phyloP scores from a whole-genome alignment of 1,139 yeast genomes.

The Martiniozyma asiatica region DNA sequence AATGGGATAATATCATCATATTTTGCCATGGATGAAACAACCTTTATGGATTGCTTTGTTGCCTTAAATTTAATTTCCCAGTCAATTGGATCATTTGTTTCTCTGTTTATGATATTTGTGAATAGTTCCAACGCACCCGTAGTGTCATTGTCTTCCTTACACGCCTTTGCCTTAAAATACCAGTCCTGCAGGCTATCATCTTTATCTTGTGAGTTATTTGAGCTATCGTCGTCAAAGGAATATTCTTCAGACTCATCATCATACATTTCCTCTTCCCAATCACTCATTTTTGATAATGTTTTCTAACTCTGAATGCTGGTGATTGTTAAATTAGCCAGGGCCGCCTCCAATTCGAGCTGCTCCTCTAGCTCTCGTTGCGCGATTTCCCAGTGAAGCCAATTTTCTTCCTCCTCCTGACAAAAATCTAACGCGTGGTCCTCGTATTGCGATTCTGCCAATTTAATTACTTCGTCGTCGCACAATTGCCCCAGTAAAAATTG shows the following conservation, averaged over 20 bases:
- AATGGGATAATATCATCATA: slow-evolving; percentile 26
- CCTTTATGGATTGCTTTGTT: slow-evolving; percentile 53
- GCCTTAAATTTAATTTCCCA: no score
- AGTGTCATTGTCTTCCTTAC: slow-evolving; percentile 42
- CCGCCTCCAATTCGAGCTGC: no score
- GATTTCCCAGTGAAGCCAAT: no score
- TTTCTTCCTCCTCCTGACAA: no score
- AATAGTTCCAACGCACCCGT: slow-evolving; percentile 35
- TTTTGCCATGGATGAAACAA: slow-evolving; percentile 28
- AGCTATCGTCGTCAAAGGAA: slow-evolving; percentile 21
- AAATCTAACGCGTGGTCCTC: no score
- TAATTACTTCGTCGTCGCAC: no score
- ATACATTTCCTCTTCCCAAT: slow-evolving; percentile 24
- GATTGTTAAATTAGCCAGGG: no score
- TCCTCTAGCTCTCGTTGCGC: no score
- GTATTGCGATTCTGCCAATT: no score
- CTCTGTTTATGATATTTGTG: slow-evolving; percentile 21
- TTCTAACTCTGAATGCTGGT: no score
- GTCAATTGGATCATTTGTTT: slow-evolving; percentile 27
- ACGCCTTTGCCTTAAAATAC: slow-evolving; percentile 22
- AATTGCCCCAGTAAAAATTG: no score
- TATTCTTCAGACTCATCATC: slow-evolving; percentile 22
- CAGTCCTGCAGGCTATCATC: slow-evolving; percentile 14
- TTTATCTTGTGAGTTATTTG: slow-evolving; percentile 18
- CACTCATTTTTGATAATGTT: slow-evolving; percentile 18